These are phyloP conservation scores for Graphilbum fragrans DNA, from an alignment of 2,329 filamentous ascomycete genomes.

Conservation along the genomic window DNA sequence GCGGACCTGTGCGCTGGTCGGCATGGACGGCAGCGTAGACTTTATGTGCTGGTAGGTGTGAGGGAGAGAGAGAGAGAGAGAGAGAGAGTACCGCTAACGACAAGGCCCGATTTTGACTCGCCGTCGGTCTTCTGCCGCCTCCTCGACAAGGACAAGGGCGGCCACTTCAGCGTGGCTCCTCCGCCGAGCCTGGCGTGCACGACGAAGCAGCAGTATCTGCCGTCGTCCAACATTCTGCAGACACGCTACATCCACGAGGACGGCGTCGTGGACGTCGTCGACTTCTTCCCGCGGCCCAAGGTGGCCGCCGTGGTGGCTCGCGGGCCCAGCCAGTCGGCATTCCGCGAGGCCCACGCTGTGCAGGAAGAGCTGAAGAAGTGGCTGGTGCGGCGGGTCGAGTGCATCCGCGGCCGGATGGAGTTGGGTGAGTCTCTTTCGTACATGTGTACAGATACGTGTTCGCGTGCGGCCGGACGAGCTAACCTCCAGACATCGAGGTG, in stretches of 20 bases:
- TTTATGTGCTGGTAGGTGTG: constrained; percentile 60
- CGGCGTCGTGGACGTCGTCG: constrained; percentile 59
- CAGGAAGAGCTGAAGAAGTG: constrained; percentile 56
- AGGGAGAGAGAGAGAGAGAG: not conserved
- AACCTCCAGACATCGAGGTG: constrained; percentile 45
- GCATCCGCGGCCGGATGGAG: constrained; percentile 53
- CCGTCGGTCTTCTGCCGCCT: constrained; percentile 64
- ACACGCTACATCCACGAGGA: constrained; percentile 68
- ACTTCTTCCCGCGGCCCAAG: constrained; percentile 64
- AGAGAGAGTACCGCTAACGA: not conserved
- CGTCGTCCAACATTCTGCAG: constrained; percentile 62
- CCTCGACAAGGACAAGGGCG: constrained; percentile 62
- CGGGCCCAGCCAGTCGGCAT: constrained; percentile 35
- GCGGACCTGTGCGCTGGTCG: constrained; percentile 65
- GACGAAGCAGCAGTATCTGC: constrained; percentile 68
- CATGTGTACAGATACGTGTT: not conserved
- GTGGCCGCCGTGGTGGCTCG: constrained; percentile 39
- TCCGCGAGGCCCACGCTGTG: constrained; percentile 38
- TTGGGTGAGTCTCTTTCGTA: constrained; percentile 29
- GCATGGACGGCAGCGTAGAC: constrained; percentile 61
- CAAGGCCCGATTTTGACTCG: constrained; percentile 66
- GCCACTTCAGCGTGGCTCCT: constrained; percentile 57
- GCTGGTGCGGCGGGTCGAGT: constrained; percentile 61
- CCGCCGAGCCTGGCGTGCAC: constrained; percentile 40
- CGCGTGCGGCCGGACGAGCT: not conserved